A percentile compares a stretch with the other conserved stretches of the same genome.
phyloP scores from a whole-genome alignment of 2,329 filamentous ascomycete genomes.

The Colletotrichum spaethianum region DNA sequence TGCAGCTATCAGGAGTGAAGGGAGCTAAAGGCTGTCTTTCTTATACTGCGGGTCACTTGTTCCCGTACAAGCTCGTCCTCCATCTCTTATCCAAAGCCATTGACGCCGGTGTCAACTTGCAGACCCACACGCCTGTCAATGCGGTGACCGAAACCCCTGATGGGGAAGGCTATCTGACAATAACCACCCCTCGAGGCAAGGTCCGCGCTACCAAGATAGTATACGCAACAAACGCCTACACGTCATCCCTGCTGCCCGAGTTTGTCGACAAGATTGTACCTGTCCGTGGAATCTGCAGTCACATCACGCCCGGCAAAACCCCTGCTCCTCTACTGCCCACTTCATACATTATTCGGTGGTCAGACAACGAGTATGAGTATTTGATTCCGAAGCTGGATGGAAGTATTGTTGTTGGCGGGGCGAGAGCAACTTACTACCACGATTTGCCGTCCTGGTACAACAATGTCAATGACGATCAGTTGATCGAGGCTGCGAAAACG shows the following conservation, averaged over 20 bases:
- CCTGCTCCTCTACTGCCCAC: conserved; percentile 56
- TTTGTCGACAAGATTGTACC: conserved; percentile 45
- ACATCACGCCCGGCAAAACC: conserved; percentile 46
- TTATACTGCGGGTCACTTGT: conserved; percentile 46
- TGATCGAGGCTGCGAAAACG: conserved; percentile 54
- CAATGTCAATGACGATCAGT: conserved; percentile 57
- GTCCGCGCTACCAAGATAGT: conserved; percentile 44
- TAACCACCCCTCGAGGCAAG: conserved; percentile 44
- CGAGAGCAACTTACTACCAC: conserved; percentile 49
- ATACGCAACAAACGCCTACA: conserved; percentile 50
- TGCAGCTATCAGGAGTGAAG: conserved; percentile 59
- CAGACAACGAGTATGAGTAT: conserved; percentile 74
- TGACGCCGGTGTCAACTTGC: conserved; percentile 46
- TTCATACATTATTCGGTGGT: conserved; percentile 74
- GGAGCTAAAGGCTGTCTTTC: conserved; percentile 58
- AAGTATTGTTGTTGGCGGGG: conserved; percentile 61
- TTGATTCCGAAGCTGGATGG: conserved; percentile 70
- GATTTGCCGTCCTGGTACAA: conserved; percentile 56
- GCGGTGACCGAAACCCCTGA: conserved; percentile 4
- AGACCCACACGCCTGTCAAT: conserved; percentile 41
- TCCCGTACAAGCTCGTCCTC: conserved; percentile 50
- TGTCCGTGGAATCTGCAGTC: conserved; percentile 51
- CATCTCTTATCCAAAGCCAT: conserved; percentile 45
- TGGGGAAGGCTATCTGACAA: conserved; percentile 8
- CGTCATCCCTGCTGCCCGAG: conserved; percentile 44